phyloP scores from a whole-genome alignment of 768 basidiomycete genomes.

The Macrolepiota fuliginosa region DNA sequence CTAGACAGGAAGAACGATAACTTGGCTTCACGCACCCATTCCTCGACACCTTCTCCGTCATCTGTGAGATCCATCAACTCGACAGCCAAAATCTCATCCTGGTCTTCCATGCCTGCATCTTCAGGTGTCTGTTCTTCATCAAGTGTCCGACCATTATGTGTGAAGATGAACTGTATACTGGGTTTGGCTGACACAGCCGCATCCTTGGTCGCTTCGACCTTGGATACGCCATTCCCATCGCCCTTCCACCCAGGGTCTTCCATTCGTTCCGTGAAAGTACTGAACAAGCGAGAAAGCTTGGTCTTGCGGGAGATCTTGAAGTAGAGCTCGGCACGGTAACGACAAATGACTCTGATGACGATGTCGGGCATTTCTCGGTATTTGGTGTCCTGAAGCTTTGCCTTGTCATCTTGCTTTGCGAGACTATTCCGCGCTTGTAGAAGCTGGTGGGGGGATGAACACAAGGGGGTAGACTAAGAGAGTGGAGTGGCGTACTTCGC shows the following conservation, averaged over 20 bases:
- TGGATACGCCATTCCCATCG: slow-evolving; percentile 25
- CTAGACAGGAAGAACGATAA: neutral
- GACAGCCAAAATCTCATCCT: slow-evolving; percentile 85
- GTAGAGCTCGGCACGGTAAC: slow-evolving; percentile 86
- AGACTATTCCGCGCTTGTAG: slow-evolving; percentile 81
- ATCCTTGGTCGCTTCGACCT: slow-evolving; percentile 50
- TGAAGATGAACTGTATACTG: slow-evolving; percentile 80
- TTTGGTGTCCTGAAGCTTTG: slow-evolving; percentile 75
- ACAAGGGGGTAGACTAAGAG: neutral
- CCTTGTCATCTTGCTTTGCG: slow-evolving; percentile 76
- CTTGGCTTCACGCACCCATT: slow-evolving; percentile 46
- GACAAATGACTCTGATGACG: slow-evolving; percentile 84
- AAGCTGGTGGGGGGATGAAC: slow-evolving; percentile 42
- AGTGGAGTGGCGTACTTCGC: slow-evolving; percentile 51
- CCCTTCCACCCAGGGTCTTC: slow-evolving; percentile 54
- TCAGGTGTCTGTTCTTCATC: slow-evolving; percentile 83
- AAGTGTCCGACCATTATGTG: slow-evolving; percentile 76
- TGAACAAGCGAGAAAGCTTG: slow-evolving; percentile 78
- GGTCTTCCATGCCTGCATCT: slow-evolving; percentile 84
- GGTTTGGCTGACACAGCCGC: slow-evolving; percentile 47
- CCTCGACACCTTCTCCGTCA: slow-evolving; percentile 54
- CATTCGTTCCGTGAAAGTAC: slow-evolving; percentile 90
- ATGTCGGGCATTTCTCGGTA: slow-evolving; percentile 88
- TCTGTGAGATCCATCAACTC: slow-evolving; percentile 90
- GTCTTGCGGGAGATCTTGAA: slow-evolving; percentile 94